These are phyloP conservation scores for Termitomyces sp. DNA, from an alignment of 768 basidiomycete species.

Conservation along the genomic window DNA sequence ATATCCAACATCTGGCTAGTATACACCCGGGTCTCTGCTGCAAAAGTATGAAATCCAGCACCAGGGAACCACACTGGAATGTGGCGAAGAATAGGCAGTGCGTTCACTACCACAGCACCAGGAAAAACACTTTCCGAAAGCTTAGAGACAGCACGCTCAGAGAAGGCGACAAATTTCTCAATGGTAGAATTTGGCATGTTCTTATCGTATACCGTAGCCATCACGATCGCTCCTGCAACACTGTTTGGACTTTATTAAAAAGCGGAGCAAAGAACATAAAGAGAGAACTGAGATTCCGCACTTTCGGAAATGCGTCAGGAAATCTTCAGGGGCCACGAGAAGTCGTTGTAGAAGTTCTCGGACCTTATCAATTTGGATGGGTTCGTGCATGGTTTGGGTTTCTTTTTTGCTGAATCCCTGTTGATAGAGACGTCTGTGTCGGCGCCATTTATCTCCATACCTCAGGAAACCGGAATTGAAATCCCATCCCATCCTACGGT, in stretches of 20 bases:
- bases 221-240: conserved; percentile 8
- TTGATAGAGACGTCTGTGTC: conserved; percentile 23
- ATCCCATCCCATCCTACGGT: conserved; percentile 26
- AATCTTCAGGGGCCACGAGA: conserved; percentile 14
- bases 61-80: conserved; percentile 34
- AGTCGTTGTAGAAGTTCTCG: conserved; percentile 14
- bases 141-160: conserved; percentile 15
- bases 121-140: conserved; percentile 10
- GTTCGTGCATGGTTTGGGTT: conserved; percentile 12
- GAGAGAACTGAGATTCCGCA: neutral
- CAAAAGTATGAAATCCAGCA: conserved; percentile 15
- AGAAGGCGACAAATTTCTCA: conserved; percentile 17
- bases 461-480: conserved; percentile 22
- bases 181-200: conserved; percentile 14
- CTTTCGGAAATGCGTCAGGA: conserved; percentile 6
- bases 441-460: conserved; percentile 25
- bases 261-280: no score
- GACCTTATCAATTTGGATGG: conserved; percentile 20
- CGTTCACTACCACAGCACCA: conserved; percentile 19
- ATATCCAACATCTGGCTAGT: conserved; percentile 9
- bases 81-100: conserved; percentile 24
- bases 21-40: neutral
- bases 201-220: conserved; percentile 24
- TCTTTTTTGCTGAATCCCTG: conserved; percentile 18
- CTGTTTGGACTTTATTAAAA: no score